These are phyloP conservation scores for Linnemannia hyalina DNA, from an alignment of 192 early-diverging fungal genomes.

Conservation along the genomic window DNA sequence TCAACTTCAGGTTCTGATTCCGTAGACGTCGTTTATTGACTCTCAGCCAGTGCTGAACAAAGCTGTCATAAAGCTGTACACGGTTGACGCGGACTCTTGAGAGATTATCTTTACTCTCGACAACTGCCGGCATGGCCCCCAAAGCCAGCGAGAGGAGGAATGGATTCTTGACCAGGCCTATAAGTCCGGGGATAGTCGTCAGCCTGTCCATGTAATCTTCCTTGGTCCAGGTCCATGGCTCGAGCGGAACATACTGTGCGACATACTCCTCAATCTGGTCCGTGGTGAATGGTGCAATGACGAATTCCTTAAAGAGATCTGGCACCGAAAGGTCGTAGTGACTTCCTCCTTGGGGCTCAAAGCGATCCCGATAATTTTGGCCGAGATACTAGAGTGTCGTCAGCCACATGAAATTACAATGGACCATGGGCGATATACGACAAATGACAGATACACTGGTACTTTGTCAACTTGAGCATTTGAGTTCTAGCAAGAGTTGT, in stretches of 20 bases:
- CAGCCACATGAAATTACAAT: no score
- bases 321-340: not conserved
- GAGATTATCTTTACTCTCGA: not conserved
- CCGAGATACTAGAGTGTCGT: no score
- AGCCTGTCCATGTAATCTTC: conserved; percentile 12
- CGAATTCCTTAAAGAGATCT: conserved; percentile 12
- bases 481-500: no score
- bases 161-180: conserved; percentile 22
- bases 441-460: no score
- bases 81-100: not conserved
- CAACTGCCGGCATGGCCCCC: conserved; percentile 1
- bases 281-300: conserved; percentile 25
- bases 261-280: conserved; percentile 10
- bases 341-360: not conserved
- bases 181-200: conserved; percentile 1
- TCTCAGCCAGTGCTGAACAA: conserved; percentile 3
- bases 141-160: conserved; percentile 19
- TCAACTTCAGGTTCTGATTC: not conserved
- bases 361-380: conserved; percentile 15
- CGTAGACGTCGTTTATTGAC: not conserved
- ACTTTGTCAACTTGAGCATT: no score
- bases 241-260: not conserved
- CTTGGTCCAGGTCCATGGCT: not conserved
- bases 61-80: conserved; percentile 18
- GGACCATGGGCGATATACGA: no score